Percentiles rank a stretch among this genome's conserved stretches.
Evolutionary conservation across 306 rosid species (phyloP).

Genomic region (Corylus avellana): DNA sequence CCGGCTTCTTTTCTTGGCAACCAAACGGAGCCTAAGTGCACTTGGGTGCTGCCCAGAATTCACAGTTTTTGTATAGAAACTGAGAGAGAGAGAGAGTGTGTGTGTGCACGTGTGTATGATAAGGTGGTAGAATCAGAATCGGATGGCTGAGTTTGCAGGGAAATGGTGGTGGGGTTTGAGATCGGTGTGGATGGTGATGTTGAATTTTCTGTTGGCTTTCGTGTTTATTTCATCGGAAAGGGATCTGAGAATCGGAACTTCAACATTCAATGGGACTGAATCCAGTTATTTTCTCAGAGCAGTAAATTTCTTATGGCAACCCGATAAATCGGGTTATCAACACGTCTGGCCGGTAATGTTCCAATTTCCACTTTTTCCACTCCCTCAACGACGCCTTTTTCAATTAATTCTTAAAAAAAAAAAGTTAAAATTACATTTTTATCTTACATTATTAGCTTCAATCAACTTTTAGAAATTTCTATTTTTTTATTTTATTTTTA

Average conservation of each 20-base stretch:
- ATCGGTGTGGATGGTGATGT: conserved; percentile 43
- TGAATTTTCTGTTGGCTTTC: conserved; percentile 37
- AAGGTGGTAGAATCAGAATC: background rate
- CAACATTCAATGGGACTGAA: conserved; percentile 33
- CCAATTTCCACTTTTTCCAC: background rate
- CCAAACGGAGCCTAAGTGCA: background rate
- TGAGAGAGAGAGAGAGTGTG: background rate
- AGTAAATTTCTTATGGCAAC: conserved; percentile 72
- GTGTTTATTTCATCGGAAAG: conserved; percentile 65
- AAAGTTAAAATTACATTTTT: too few species aligned
- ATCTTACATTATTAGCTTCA: too few species aligned
- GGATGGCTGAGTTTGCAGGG: conserved; percentile 17
- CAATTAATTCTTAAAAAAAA: background rate
- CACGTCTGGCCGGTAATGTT: conserved; percentile 85
- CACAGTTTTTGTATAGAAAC: background rate
- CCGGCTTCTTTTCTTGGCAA: background rate
- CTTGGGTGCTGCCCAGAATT: background rate
- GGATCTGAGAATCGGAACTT: conserved; percentile 39
- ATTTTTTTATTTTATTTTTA: too few species aligned
- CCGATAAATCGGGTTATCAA: conserved; percentile 52
- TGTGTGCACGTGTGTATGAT: background rate
- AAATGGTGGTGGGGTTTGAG: conserved; percentile 42
- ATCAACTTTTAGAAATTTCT: too few species aligned
- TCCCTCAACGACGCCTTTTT: background rate
- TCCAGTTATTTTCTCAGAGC: conserved; percentile 43